Conservation (phyloP, 1,139 yeast genomes). For the Hanseniaspora gamundiae region DNA sequence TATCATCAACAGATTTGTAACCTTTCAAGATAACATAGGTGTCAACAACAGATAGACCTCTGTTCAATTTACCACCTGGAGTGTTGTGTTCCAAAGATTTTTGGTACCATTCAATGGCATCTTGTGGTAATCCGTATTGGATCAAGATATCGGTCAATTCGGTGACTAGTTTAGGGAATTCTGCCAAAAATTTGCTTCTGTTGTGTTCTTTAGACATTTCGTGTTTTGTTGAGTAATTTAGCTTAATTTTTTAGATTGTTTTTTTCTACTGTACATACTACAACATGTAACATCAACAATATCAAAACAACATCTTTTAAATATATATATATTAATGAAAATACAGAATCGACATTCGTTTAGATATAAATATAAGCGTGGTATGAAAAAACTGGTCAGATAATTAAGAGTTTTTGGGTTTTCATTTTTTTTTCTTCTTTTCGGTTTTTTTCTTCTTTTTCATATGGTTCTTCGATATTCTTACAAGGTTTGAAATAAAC, state of each 20-base stretch:
- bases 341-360: too few relatives aligned
- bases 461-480: too few relatives aligned
- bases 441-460: too few relatives aligned
- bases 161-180: conserved; percentile 66
- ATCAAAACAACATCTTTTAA: too few relatives aligned
- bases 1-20: conserved; percentile 44
- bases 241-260: background rate
- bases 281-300: too few relatives aligned
- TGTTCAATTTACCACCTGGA: conserved; percentile 92
- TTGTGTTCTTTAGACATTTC: conserved; percentile 22
- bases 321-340: too few relatives aligned
- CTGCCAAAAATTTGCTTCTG: conserved; percentile 54
- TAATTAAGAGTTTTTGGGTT: too few relatives aligned
- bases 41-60: conserved; percentile 93
- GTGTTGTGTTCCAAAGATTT: conserved; percentile 71
- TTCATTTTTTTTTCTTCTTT: too few relatives aligned
- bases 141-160: conserved; percentile 57
- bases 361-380: too few relatives aligned
- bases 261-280: too few relatives aligned
- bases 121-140: conserved; percentile 71
- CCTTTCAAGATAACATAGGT: conserved; percentile 73
- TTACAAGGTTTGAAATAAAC: too few relatives aligned
- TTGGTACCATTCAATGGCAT: conserved; percentile 80
- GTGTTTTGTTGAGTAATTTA: background rate
- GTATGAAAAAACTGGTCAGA: too few relatives aligned